Conservation (phyloP, 306 rosid species). For the Vicia villosa region DNA sequence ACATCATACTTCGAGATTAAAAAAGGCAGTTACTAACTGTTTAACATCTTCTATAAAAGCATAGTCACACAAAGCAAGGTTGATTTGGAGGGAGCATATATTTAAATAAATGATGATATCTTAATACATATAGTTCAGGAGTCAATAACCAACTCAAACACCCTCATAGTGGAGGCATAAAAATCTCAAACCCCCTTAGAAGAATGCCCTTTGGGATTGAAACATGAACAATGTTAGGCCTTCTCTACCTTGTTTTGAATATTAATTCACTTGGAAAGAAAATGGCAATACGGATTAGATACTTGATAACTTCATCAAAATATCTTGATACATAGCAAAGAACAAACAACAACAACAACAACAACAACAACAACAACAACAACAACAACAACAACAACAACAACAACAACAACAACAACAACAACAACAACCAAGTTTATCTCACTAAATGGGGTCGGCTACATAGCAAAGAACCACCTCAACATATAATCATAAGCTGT, state of each 20-base stretch:
- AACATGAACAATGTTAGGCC: conserved; percentile 12
- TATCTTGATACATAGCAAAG: neutral
- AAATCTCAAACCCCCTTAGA: conserved; percentile 17
- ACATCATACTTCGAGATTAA: conserved; percentile 61
- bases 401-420: too few relatives aligned
- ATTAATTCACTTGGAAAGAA: conserved; percentile 11
- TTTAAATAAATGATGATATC: conserved; percentile 19
- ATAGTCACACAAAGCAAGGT: conserved; percentile 18
- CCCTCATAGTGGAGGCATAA: neutral
- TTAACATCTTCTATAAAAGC: conserved; percentile 32
- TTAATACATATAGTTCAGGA: conserved; percentile 8
- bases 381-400: too few relatives aligned
- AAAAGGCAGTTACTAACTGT: conserved; percentile 17
- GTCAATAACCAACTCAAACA: conserved; percentile 18
- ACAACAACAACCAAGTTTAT: too few relatives aligned
- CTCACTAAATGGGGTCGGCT: too few relatives aligned
- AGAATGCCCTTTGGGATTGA: conserved; percentile 3
- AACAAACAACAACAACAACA: neutral
- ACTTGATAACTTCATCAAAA: conserved; percentile 23
- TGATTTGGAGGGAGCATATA: conserved; percentile 11
- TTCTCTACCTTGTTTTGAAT: conserved; percentile 4
- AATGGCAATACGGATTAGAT: neutral
- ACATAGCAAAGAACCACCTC: conserved; percentile 6
- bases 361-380: too few relatives aligned
- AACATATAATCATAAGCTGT: conserved; percentile 20